phyloP scores from a whole-genome alignment of 306 rosid species.

The Lathyrus tuberosus region DNA sequence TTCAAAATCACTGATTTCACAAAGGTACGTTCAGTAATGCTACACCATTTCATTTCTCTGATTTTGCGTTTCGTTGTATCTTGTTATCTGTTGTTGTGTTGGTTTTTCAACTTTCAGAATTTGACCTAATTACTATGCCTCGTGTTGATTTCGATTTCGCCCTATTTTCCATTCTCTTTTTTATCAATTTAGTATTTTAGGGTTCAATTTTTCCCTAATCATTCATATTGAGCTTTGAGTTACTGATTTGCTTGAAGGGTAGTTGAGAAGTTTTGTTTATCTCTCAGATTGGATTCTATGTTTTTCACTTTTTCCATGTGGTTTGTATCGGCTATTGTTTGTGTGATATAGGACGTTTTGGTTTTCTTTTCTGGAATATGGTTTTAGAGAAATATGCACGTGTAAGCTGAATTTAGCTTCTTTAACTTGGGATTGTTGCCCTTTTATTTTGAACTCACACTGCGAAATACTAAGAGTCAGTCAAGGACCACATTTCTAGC shows the following conservation, averaged over 20 bases:
- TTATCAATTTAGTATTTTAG: not conserved
- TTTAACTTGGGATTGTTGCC: not conserved
- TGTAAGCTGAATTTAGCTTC: not conserved
- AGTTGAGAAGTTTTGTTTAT: not conserved
- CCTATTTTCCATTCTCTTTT: not conserved
- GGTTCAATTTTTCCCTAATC: not conserved
- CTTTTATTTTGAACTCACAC: not conserved
- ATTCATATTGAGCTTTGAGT: not conserved
- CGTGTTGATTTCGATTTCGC: not conserved
- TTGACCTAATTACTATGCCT: not conserved
- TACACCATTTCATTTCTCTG: not conserved
- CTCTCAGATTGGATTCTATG: not conserved
- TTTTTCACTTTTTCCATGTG: not conserved
- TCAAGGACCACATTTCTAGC: not conserved
- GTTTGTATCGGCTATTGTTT: not conserved
- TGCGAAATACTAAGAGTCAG: not conserved
- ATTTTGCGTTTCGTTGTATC: not conserved
- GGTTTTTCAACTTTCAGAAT: not conserved
- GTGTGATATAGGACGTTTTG: not conserved
- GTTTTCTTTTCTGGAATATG: slow-evolving; percentile 1
- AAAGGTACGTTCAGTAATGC: slow-evolving; percentile 38
- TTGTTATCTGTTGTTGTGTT: not conserved
- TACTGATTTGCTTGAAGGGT: not conserved
- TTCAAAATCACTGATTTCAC: slow-evolving; percentile 10
- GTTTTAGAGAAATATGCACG: not conserved